A percentile compares a stretch with the other conserved stretches of the same genome.
Evolutionary conservation across 2,329 filamentous ascomycete genomes (phyloP).

Genomic region (Microdochium bolleyi): DNA sequence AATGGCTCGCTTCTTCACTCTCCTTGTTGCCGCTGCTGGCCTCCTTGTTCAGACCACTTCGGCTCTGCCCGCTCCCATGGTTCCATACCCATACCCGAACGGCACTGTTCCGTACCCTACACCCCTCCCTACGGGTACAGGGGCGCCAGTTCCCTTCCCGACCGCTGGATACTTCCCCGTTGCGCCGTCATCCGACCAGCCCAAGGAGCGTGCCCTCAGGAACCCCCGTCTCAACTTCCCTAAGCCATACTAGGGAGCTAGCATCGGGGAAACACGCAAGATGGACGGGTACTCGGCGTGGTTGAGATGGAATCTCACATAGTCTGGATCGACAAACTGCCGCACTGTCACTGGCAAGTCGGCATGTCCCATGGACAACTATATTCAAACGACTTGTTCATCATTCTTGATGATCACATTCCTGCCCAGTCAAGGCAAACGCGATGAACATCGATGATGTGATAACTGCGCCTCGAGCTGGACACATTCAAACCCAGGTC

Average conservation of each 20-base stretch:
- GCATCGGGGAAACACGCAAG: neutral
- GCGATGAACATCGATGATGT: too few species aligned
- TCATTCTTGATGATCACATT: too few species aligned
- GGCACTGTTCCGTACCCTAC: neutral
- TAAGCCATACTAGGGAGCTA: neutral
- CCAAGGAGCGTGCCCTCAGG: neutral
- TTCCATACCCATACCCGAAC: neutral
- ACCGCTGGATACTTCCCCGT: neutral
- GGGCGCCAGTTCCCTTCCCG: neutral
- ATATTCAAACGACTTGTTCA: neutral
- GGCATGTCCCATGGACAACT: neutral
- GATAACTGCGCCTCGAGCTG: too few species aligned
- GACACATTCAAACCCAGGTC: too few species aligned
- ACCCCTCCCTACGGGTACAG: neutral
- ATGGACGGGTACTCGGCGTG: neutral
- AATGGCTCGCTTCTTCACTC: constrained; percentile 20
- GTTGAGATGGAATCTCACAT: neutral
- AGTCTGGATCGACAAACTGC: neutral
- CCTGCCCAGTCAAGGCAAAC: too few species aligned
- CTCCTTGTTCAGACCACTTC: constrained; percentile 13
- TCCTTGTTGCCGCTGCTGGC: constrained; percentile 15
- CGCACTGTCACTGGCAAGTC: too few species aligned
- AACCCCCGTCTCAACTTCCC: neutral
- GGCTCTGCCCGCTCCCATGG: constrained; percentile 3
- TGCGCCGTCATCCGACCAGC: neutral